Evolutionary conservation across 176 grass and related monocot genomes (phyloP).

Genomic region (Themeda triandra): DNA sequence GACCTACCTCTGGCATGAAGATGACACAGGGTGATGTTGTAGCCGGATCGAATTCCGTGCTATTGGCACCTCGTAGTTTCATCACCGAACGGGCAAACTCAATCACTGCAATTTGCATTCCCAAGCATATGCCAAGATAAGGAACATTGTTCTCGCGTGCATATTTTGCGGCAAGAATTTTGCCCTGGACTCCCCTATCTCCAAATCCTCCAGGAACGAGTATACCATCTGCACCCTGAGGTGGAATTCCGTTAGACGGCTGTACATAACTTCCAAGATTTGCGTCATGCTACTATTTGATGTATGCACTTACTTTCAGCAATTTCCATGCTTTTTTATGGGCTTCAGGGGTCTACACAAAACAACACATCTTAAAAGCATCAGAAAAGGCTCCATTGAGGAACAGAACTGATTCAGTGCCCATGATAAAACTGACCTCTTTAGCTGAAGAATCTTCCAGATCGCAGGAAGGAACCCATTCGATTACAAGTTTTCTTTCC

Average conservation of each 20-base stretch:
- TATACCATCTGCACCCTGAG: constrained; percentile 80
- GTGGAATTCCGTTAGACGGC: constrained; percentile 19
- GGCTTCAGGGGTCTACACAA: constrained; percentile 67
- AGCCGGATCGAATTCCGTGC: constrained; percentile 84
- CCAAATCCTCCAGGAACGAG: constrained; percentile 97
- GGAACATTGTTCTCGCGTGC: constrained; percentile 84
- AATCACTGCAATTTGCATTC: constrained; percentile 96
- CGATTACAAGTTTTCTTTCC: constrained; percentile 80
- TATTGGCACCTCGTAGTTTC: constrained; percentile 79
- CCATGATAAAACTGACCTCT: constrained; percentile 54
- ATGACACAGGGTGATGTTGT: constrained; percentile 65
- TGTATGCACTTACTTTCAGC: constrained; percentile 64
- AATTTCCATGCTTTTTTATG: constrained; percentile 82
- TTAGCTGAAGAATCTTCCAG: constrained; percentile 73
- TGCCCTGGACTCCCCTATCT: constrained; percentile 85
- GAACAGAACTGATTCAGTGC: constrained; percentile 26
- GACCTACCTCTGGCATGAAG: constrained; percentile 94
- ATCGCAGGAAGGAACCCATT: constrained; percentile 90
- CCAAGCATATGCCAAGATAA: constrained; percentile 95
- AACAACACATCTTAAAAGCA: constrained; percentile 17
- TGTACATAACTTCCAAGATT: constrained; percentile 8
- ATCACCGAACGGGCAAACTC: constrained; percentile 82
- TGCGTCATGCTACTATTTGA: constrained; percentile 13
- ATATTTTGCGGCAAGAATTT: constrained; percentile 97
- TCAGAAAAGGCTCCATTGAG: constrained; percentile 16